Conservation (phyloP, 2,329 filamentous ascomycete species). For the Apiospora malaysiana region DNA sequence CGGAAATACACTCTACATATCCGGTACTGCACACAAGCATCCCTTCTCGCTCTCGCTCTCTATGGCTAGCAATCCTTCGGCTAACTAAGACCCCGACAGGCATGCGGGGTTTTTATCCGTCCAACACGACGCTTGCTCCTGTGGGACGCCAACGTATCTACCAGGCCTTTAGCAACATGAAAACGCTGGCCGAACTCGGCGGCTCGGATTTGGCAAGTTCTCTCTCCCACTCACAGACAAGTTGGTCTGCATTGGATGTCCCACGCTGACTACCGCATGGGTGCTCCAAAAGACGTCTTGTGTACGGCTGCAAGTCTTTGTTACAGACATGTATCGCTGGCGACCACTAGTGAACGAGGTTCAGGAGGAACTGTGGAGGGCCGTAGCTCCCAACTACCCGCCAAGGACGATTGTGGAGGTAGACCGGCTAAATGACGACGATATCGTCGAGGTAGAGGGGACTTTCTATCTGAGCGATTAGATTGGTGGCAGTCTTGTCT, state of each 20-base stretch:
- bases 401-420: constrained; percentile 41
- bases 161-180: constrained; percentile 42
- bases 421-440: constrained; percentile 40
- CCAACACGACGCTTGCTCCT: constrained; percentile 38
- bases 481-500: not conserved
- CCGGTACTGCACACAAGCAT: constrained; percentile 27
- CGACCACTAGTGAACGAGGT: constrained; percentile 40
- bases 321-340: constrained; percentile 42
- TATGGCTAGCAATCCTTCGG: not conserved
- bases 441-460: constrained; percentile 41
- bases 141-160: constrained; percentile 37
- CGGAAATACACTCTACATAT: constrained; percentile 39
- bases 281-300: constrained; percentile 17
- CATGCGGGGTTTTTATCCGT: constrained; percentile 41
- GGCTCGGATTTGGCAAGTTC: constrained; percentile 30
- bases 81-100: constrained; percentile 26
- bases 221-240: not conserved
- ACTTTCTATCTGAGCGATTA: constrained; percentile 31
- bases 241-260: not conserved
- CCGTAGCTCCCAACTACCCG: constrained; percentile 37
- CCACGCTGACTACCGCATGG: not conserved
- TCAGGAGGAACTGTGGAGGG: constrained; percentile 40
- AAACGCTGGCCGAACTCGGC: constrained; percentile 36
- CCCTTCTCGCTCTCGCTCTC: not conserved
- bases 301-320: constrained; percentile 37